phyloP scores from a whole-genome alignment of 495 filamentous ascomycete genomes.

The Staphylotrichum tortipilum region DNA sequence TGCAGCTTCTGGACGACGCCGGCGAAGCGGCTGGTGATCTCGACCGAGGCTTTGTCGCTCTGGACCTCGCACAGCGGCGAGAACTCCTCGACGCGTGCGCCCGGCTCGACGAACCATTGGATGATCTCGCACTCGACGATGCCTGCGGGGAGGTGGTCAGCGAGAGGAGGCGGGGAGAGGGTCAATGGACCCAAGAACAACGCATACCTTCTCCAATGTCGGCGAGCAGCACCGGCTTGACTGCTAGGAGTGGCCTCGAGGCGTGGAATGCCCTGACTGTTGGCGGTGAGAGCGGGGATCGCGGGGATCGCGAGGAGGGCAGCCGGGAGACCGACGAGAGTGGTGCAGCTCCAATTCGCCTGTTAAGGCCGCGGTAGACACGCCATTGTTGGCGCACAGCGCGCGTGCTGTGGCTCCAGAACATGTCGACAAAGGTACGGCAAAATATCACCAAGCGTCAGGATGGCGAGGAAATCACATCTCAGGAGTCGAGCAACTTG shows the following conservation, averaged over 20 bases:
- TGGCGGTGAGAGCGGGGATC: no score
- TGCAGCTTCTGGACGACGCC: conserved; percentile 94
- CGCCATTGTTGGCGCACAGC: conserved; percentile 35
- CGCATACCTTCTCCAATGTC: conserved; percentile 90
- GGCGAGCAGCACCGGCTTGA: conserved; percentile 84
- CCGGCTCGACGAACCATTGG: conserved; percentile 98
- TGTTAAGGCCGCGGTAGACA: conserved; percentile 24
- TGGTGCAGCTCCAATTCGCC: conserved; percentile 16
- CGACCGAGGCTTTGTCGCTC: conserved; percentile 96
- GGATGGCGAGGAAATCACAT: conserved; percentile 10
- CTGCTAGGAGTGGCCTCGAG: conserved; percentile 45
- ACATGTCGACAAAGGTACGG: conserved; percentile 27
- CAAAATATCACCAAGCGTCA: conserved; percentile 3
- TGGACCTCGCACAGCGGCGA: conserved; percentile 96
- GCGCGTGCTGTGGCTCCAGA: conserved; percentile 36
- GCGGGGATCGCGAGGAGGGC: no score
- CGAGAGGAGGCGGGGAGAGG: background rate
- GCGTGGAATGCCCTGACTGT: conserved; percentile 51
- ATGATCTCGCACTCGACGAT: conserved; percentile 98
- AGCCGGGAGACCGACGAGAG: conserved; percentile 8
- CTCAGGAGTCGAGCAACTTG: no score
- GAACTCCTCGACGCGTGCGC: conserved; percentile 94
- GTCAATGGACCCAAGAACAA: background rate
- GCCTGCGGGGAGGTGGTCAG: conserved; percentile 41
- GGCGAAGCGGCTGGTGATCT: conserved; percentile 92